Percentiles rank a stretch among this genome's conserved stretches.
Evolutionary conservation across 2,329 filamentous ascomycete species (phyloP).

Genomic region (Penicillium thymicola): DNA sequence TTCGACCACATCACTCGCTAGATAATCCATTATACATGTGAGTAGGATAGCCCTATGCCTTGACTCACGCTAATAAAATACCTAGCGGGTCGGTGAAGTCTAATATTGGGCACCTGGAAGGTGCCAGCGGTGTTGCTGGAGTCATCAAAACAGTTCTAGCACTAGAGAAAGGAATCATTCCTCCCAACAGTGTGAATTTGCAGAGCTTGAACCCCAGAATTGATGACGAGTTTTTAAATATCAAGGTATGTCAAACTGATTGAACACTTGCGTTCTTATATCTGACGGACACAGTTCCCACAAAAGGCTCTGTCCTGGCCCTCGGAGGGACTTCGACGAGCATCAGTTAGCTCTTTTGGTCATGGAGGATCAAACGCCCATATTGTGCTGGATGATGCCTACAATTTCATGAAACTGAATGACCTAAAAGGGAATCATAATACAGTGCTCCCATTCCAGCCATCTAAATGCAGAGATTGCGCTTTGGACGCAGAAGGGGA

Average conservation of each 20-base stretch:
- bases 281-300: constrained; percentile 10
- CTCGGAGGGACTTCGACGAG: constrained; percentile 12
- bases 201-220: constrained; percentile 7
- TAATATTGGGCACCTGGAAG: constrained; percentile 24
- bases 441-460: neutral
- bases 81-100: constrained; percentile 17
- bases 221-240: constrained; percentile 1
- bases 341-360: constrained; percentile 26
- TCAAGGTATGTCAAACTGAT: neutral
- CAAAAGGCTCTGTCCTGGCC: constrained; percentile 18
- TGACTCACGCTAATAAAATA: neutral
- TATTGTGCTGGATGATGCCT: constrained; percentile 23
- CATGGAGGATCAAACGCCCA: constrained; percentile 30
- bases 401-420: constrained; percentile 1
- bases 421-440: neutral
- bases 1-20: neutral
- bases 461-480: neutral
- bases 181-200: constrained; percentile 10
- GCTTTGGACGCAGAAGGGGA: neutral
- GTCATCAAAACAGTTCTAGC: constrained; percentile 26
- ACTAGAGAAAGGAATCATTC: constrained; percentile 25
- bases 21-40: neutral
- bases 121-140: constrained; percentile 9
- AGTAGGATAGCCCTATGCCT: neutral
- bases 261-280: neutral